These are phyloP conservation scores for Clarireedia paspali DNA, from an alignment of 2,329 filamentous ascomycete genomes.

Conservation along the genomic window DNA sequence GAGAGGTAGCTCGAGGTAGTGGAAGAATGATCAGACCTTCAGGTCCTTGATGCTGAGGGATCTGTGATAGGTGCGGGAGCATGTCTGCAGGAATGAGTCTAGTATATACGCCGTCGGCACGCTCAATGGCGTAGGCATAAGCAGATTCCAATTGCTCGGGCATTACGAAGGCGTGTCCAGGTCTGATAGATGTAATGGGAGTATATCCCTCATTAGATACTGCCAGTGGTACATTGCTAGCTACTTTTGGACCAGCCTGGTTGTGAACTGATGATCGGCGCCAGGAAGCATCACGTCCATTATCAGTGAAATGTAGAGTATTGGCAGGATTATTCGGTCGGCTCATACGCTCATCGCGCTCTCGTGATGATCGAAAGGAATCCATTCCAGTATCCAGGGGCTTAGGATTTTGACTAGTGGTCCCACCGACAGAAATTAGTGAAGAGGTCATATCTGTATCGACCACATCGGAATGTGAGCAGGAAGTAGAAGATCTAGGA, in stretches of 20 bases:
- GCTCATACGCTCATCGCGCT: constrained; percentile 2
- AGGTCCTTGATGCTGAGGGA: constrained; percentile 26
- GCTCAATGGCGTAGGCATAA: constrained; percentile 45
- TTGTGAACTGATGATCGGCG: background rate
- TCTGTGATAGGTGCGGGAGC: constrained; percentile 33
- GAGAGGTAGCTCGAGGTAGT: constrained; percentile 13
- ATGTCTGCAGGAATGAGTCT: constrained; percentile 48
- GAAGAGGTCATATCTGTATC: constrained; percentile 20
- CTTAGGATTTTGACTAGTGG: background rate
- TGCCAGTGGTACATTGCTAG: background rate
- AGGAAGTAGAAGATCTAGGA: background rate
- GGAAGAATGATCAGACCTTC: constrained; percentile 28
- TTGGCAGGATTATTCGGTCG: background rate
- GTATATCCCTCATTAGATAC: constrained; percentile 23
- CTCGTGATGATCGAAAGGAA: constrained; percentile 10
- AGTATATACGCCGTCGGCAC: constrained; percentile 46
- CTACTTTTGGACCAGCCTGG: background rate
- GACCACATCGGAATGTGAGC: background rate
- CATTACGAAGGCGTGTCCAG: constrained; percentile 18
- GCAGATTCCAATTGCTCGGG: constrained; percentile 21
- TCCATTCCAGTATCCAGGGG: constrained; percentile 10
- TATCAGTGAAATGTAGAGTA: background rate
- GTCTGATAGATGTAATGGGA: constrained; percentile 17
- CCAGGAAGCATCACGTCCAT: background rate
- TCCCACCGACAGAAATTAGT: constrained; percentile 16